These are phyloP conservation scores for Entomortierella parvispora DNA, from an alignment of 192 early-diverging fungal species.

Conservation along the genomic window DNA sequence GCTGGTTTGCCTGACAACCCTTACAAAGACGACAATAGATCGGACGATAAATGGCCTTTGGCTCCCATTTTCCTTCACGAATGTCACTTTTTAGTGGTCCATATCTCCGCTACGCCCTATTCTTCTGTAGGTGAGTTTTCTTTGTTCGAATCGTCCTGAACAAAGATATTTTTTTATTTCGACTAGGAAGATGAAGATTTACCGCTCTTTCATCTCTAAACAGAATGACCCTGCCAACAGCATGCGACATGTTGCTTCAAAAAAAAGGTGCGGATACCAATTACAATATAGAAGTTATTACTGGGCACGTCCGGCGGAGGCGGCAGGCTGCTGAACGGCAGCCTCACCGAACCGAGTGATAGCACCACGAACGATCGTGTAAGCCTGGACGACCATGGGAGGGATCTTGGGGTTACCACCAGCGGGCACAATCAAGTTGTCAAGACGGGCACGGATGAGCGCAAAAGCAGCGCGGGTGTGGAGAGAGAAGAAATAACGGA, in stretches of 20 bases:
- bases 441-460: slow-evolving; percentile 50
- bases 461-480: slow-evolving; percentile 59
- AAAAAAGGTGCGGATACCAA: neutral
- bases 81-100: no score
- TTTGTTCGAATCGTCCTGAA: neutral
- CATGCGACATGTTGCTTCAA: neutral
- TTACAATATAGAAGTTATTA: slow-evolving; percentile 1
- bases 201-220: neutral
- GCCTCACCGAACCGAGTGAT: slow-evolving; percentile 43
- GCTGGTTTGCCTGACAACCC: no score
- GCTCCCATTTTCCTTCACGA: no score
- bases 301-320: slow-evolving; percentile 20
- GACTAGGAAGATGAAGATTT: neutral
- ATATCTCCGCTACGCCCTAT: no score
- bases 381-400: slow-evolving; percentile 53
- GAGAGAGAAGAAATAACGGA: slow-evolving; percentile 74
- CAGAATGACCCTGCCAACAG: no score
- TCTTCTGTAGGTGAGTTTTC: neutral
- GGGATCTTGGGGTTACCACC: slow-evolving; percentile 60
- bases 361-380: slow-evolving; percentile 37
- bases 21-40: no score
- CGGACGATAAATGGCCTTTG: no score
- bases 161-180: neutral
- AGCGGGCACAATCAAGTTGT: slow-evolving; percentile 54
- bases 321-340: slow-evolving; percentile 40